Evolutionary conservation across 345 rosid genomes (phyloP), one percentile per base, ranked within the genome.

Genomic region (Clausena lansium): DNA sequence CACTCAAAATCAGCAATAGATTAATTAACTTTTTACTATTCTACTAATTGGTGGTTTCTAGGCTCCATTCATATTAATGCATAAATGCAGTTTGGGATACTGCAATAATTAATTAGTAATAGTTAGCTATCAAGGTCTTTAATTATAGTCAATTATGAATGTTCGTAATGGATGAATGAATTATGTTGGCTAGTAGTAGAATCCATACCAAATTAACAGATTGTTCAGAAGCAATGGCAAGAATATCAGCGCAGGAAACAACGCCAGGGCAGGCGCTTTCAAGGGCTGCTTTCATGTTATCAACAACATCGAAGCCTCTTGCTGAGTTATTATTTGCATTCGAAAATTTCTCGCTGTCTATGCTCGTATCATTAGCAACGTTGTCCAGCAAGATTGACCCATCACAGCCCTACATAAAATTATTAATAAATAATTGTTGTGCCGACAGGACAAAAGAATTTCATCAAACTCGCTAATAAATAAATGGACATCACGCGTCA

Each of bases 171-270:
- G 4, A 28, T 38, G 41, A 22, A n/a, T n/a, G 13, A 39, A n/a
- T 11, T 2, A 1, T 45, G 50, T 45, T 45, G 25, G 9, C 19
- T 50, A 32, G 4, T 3, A 28, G 25, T 62, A 4, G 9, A 64
- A 28, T 5, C 15, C 19, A 3, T 80, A 86, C 84, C 76, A 75
- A 32, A 13, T 4, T 2, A 67, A 85, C 82, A 24, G 85, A 78
- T 76, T 72, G 76, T 76, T 82, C 75, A 32, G 88, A 70, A 22
- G 86, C 81, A 7, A 83, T 66, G 13, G 86, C 30, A 1, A 85
- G 78, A 25, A 74, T 59, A 83, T 89, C 92, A 33, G 92, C 92
- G 52, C 91, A 89, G 41, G 92, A 89, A 35, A 89, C 90, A 14
- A 59, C 61, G 41, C 79, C 71, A 7, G 92, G 90, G 19, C 92